Percentiles rank a stretch among this genome's conserved stretches.
Conservation (phyloP, 345 rosid species). For the Corchorus olitorius region DNA sequence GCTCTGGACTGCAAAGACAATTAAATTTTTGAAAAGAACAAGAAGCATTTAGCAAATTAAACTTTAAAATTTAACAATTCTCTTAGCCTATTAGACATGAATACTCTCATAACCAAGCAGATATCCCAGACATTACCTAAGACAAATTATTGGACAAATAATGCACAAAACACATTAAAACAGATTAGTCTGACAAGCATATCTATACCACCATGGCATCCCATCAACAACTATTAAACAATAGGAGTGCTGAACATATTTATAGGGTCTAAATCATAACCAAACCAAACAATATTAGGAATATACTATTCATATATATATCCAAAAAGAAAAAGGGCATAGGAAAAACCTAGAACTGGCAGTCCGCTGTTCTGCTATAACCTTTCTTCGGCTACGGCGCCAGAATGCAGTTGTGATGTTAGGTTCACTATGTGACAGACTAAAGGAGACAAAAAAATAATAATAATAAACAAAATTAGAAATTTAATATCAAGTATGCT, state of each 20-base stretch:
- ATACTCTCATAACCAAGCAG: background rate
- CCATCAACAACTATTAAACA: background rate
- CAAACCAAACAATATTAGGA: background rate
- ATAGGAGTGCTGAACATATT: background rate
- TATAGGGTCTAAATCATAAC: background rate
- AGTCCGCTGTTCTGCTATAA: slow-evolving; percentile 90
- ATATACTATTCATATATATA: background rate
- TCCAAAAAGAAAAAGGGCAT: slow-evolving; percentile 5
- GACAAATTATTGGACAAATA: background rate
- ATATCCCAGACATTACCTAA: too few relatives aligned
- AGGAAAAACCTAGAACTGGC: slow-evolving; percentile 86
- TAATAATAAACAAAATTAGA: slow-evolving; percentile 13
- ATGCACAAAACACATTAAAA: background rate
- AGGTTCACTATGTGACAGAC: slow-evolving; percentile 92
- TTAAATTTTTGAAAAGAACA: slow-evolving; percentile 14
- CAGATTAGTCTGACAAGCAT: background rate
- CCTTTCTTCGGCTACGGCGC: slow-evolving; percentile 88
- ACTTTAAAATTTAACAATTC: background rate
- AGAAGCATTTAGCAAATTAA: background rate
- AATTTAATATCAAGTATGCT: slow-evolving; percentile 8
- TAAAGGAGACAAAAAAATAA: slow-evolving; percentile 33
- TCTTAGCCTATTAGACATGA: background rate
- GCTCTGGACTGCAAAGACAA: slow-evolving; percentile 54
- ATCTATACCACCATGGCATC: slow-evolving; percentile 3
- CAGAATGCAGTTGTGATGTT: slow-evolving; percentile 83